Percentiles rank a stretch among this genome's conserved stretches.
phyloP scores from a whole-genome alignment of 164 flowering plant genomes.

The Tetrastigma voinierianum region DNA sequence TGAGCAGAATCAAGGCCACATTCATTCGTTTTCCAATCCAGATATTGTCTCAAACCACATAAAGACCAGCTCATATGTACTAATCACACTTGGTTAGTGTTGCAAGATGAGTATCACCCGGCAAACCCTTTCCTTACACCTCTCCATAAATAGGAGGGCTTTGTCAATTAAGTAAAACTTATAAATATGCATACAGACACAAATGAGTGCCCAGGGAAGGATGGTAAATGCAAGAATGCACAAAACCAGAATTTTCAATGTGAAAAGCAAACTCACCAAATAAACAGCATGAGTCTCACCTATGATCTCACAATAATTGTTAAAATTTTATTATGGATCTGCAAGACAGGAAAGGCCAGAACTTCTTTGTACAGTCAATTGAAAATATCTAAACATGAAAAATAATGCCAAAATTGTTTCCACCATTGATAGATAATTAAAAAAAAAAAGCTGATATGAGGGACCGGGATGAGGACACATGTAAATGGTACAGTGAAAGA shows the following conservation, averaged over 20 bases:
- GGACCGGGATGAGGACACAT: too few species aligned
- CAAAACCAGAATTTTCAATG: not conserved
- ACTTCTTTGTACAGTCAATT: not conserved
- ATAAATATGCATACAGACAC: not conserved
- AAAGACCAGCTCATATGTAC: too few species aligned
- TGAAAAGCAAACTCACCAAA: conserved; percentile 57
- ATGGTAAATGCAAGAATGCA: not conserved
- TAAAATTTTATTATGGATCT: conserved; percentile 85
- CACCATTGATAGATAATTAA: not conserved
- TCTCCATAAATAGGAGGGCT: not conserved
- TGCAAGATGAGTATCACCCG: too few species aligned
- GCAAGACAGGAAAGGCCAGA: conserved; percentile 35
- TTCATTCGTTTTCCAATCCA: too few species aligned
- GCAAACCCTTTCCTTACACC: not conserved
- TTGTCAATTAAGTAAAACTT: not conserved
- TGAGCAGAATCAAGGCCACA: too few species aligned
- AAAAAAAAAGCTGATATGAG: not conserved
- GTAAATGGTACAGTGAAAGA: too few species aligned
- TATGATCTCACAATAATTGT: conserved; percentile 75
- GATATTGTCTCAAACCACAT: too few species aligned
- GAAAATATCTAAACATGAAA: not conserved
- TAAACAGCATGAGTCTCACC: conserved; percentile 82
- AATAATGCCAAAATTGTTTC: not conserved
- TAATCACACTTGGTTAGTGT: too few species aligned
- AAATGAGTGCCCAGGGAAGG: not conserved